Percentiles rank a stretch among this genome's conserved stretches.
Evolutionary conservation across 2,329 filamentous ascomycete genomes (phyloP).

Genomic region (Penicillium sp.): DNA sequence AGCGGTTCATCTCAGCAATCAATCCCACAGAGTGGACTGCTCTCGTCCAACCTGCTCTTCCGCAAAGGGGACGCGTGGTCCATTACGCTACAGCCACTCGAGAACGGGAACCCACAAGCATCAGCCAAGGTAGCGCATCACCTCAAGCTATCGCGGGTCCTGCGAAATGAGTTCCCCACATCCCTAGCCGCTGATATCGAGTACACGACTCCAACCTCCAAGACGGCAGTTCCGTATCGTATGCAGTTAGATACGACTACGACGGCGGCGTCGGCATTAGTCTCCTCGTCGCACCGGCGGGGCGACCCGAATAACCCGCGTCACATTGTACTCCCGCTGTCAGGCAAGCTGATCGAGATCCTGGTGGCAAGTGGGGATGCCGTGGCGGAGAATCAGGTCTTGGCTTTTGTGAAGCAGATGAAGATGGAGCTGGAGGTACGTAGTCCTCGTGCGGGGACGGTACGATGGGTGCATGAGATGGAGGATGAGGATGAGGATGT

Average conservation of each 20-base stretch:
- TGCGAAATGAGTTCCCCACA: conserved; percentile 66
- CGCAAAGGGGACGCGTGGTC: conserved; percentile 66
- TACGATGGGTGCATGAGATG: conserved; percentile 60
- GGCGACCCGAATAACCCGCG: conserved; percentile 57
- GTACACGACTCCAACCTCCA: conserved; percentile 50
- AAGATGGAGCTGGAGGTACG: conserved; percentile 73
- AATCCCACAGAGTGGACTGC: conserved; percentile 26
- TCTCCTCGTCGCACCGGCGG: conserved; percentile 53
- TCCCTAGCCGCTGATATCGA: conserved; percentile 61
- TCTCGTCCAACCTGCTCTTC: conserved; percentile 55
- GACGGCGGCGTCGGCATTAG: conserved; percentile 50
- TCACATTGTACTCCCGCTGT: conserved; percentile 63
- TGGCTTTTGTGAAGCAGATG: conserved; percentile 69
- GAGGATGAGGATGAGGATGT: conserved; percentile 60
- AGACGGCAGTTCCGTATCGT: conserved; percentile 50
- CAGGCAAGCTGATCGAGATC: conserved; percentile 66
- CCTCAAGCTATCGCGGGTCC: conserved; percentile 59
- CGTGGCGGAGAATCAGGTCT: conserved; percentile 57
- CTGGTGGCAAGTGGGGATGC: conserved; percentile 60
- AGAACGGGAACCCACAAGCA: conserved; percentile 18
- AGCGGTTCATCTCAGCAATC: conserved; percentile 16
- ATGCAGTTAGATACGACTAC: conserved; percentile 54
- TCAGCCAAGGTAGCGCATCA: conserved; percentile 52
- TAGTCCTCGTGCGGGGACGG: conserved; percentile 53
- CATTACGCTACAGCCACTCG: conserved; percentile 52